A percentile compares a stretch with the other conserved stretches of the same genome.
Evolutionary conservation across 2,329 filamentous ascomycete species (phyloP).

Genomic region (Sclerotinia subarctica): DNA sequence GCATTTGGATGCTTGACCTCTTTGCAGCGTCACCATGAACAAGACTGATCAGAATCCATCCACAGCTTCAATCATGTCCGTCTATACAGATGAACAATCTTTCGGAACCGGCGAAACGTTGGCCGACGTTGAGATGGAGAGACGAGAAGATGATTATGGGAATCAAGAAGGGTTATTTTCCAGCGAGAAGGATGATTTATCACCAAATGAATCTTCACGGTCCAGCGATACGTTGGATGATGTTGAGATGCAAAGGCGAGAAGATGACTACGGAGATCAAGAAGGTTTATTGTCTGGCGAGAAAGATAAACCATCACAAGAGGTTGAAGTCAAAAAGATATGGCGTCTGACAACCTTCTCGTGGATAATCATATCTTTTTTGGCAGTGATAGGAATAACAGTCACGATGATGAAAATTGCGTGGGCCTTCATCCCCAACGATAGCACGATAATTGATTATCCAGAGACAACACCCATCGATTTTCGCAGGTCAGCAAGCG

Average conservation of each 20-base stretch:
- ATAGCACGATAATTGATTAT: constrained; percentile 13
- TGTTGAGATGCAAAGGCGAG: constrained; percentile 34
- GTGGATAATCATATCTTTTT: constrained; percentile 31
- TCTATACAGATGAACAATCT: constrained; percentile 18
- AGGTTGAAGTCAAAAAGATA: constrained; percentile 31
- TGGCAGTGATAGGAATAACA: constrained; percentile 28
- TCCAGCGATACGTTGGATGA: constrained; percentile 28
- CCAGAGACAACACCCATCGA: constrained; percentile 22
- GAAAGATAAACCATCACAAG: constrained; percentile 20
- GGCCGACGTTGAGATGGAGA: constrained; percentile 34
- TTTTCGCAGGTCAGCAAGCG: constrained; percentile 41
- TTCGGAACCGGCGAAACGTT: constrained; percentile 24
- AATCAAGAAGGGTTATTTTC: constrained; percentile 24
- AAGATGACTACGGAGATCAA: constrained; percentile 27
- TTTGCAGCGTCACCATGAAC: background rate
- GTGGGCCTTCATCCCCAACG: constrained; percentile 30
- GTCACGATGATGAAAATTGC: constrained; percentile 29
- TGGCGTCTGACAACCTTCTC: constrained; percentile 37
- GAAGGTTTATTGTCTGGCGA: constrained; percentile 19
- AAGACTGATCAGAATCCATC: background rate
- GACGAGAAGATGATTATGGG: constrained; percentile 27
- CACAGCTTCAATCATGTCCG: constrained; percentile 23
- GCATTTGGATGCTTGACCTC: background rate
- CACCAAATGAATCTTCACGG: constrained; percentile 17
- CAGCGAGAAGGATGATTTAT: constrained; percentile 16